phyloP scores from a whole-genome alignment of 108 stramenopile species.

The Fistulifera solaris region DNA sequence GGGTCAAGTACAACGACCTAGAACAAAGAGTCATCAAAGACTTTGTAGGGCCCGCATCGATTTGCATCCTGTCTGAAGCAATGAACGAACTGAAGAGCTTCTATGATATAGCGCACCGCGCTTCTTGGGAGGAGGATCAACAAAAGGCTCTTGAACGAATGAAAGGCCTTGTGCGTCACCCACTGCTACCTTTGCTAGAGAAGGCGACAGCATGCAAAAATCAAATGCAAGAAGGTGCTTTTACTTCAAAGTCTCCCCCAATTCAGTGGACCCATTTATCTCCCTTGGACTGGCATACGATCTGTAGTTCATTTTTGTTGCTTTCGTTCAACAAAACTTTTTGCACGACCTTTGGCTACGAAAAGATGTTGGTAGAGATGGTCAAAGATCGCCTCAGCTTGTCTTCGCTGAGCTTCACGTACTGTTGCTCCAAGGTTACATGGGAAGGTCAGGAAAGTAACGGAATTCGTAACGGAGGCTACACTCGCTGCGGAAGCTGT shows the following conservation, averaged over 20 bases:
- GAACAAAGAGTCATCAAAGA: background rate
- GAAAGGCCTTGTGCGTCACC: too few species aligned
- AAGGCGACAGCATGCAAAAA: too few species aligned
- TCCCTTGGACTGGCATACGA: background rate
- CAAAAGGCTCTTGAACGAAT: too few species aligned
- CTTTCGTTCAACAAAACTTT: background rate
- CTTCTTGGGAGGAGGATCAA: too few species aligned
- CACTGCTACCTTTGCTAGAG: too few species aligned
- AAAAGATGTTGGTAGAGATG: background rate
- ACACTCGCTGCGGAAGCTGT: too few species aligned
- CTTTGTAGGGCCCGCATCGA: background rate
- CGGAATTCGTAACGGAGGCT: too few species aligned
- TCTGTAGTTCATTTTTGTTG: background rate
- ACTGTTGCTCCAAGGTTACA: too few species aligned
- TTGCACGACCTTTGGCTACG: background rate
- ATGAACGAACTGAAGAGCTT: background rate
- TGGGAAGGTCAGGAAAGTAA: too few species aligned
- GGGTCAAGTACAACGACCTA: background rate
- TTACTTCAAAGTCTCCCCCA: too few species aligned
- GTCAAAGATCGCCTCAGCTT: background rate
- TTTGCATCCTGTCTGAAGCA: background rate
- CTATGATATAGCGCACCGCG: background rate
- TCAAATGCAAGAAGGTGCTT: too few species aligned
- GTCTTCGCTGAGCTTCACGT: background rate
- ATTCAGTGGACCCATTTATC: background rate